Base-by-base conservation (phyloP, 495 filamentous ascomycete genomes). In the Astrothelium subdiscretum region DNA sequence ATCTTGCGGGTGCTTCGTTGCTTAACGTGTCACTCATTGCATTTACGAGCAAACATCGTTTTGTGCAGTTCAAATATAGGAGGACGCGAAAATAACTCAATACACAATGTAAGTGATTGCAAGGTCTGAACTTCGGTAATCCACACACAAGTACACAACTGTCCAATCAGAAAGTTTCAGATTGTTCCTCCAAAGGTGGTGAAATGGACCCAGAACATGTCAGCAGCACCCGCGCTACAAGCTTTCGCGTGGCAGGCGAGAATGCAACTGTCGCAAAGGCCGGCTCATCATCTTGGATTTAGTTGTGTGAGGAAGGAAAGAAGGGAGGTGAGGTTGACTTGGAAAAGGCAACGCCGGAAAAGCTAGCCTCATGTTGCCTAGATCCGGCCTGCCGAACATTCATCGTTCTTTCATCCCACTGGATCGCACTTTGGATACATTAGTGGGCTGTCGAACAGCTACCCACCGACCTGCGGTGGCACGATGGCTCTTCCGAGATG, bases 261-360 rank as follows among this genome's bases (percentile, higher is more conserved):
- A 65, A 75, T 77, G 68, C 15, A 67, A 63, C 68, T 75, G 76
- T 59, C 70, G 58, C 58, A 70, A 59, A 77, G 66, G 73, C 73
- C 71, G 68, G 72, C 74, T 76, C 76, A 74, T 79, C 77, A 76
- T 72, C 62, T 77, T 73, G 77, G 72, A 70, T 77, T 72, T 80
- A 80, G 77, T 79, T 78, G 74, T 75, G 68, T 69, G 67, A 66
- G 62, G 70, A 62, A 62, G 51, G 38, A 42, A 69, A 66, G 22
- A 59, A 62, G 59, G 40, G 62, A 59, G 58, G 65, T 59, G 48
- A 54, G 24, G 48, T 54, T 20, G 6, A 54, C 12, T 8, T 10
- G 22, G 24, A 54, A n/a, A 29, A 3, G 24, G 5, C n/a, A 29
- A 29, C 20, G 6, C 24, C 20, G 6, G 48, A 2, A 15, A 0